Percentiles rank a stretch among this genome's conserved stretches.
Conservation (phyloP, 805 yeast species). For the Komagataella ulmi region DNA sequence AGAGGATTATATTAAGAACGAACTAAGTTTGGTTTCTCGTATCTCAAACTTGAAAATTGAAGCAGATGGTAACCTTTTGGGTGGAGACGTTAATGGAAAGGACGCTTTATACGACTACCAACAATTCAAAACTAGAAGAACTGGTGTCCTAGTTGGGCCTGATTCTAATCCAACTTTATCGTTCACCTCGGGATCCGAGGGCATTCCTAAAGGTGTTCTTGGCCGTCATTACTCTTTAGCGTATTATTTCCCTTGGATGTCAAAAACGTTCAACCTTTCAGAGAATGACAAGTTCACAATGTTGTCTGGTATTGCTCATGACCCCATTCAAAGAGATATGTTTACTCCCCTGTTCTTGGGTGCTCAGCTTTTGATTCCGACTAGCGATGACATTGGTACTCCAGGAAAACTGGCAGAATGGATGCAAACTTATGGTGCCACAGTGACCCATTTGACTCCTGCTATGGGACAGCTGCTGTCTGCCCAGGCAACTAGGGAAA, state of each 20-base stretch:
- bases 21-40: conserved; percentile 58
- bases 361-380: conserved; percentile 86
- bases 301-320: conserved; percentile 98
- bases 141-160: conserved; percentile 93
- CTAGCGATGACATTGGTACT: conserved; percentile 95
- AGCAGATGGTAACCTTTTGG: conserved; percentile 59
- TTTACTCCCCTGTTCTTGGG: conserved; percentile 96
- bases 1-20: conserved; percentile 59
- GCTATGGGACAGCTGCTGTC: conserved; percentile 98
- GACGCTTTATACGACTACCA: conserved; percentile 41
- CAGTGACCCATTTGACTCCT: conserved; percentile 96
- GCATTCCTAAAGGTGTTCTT: conserved; percentile 95
- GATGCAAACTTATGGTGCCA: conserved; percentile 86
- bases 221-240: conserved; percentile 97
- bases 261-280: conserved; percentile 65
- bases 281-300: conserved; percentile 85
- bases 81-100: conserved; percentile 30
- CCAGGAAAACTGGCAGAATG: conserved; percentile 96
- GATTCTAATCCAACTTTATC: conserved; percentile 95
- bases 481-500: conserved; percentile 85
- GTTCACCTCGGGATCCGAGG: conserved; percentile 96
- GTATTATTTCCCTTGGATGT: conserved; percentile 98
- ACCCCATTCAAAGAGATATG: conserved; percentile 98
- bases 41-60: conserved; percentile 68
- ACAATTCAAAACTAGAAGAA: conserved; percentile 36